Percentiles rank a stretch among this genome's conserved stretches.
phyloP scores from a whole-genome alignment of 2,329 filamentous ascomycete genomes.

The Graphilbum ipis-grandicollis region DNA sequence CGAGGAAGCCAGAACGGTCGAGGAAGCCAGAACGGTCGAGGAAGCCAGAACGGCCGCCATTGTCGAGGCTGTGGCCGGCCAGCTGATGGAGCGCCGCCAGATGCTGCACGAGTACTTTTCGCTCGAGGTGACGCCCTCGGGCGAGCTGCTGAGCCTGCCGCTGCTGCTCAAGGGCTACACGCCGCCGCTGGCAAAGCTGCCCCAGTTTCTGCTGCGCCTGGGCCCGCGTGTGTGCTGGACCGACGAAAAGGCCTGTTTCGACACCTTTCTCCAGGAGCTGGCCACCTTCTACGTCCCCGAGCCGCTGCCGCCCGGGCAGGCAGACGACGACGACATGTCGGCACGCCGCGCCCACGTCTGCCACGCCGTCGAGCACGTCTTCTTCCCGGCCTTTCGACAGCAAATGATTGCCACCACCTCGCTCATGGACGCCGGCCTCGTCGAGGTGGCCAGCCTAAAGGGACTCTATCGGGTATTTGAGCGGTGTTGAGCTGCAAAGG shows the following conservation, averaged over 20 bases:
- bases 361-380: slow-evolving; percentile 61
- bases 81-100: slow-evolving; percentile 58
- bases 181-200: slow-evolving; percentile 71
- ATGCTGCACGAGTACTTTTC: slow-evolving; percentile 93
- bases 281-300: slow-evolving; percentile 87
- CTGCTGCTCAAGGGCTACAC: slow-evolving; percentile 79
- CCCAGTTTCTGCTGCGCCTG: slow-evolving; percentile 70
- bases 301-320: slow-evolving; percentile 38
- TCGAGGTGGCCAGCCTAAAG: slow-evolving; percentile 85
- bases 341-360: slow-evolving; percentile 52
- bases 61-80: slow-evolving; percentile 44
- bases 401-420: slow-evolving; percentile 66
- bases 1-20: slow-evolving; percentile 18
- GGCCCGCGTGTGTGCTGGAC: slow-evolving; percentile 81
- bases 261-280: slow-evolving; percentile 68
- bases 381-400: slow-evolving; percentile 80
- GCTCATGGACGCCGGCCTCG: slow-evolving; percentile 54
- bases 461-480: slow-evolving; percentile 92
- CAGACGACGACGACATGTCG: slow-evolving; percentile 28
- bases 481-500: slow-evolving; percentile 42
- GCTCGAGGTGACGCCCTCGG: slow-evolving; percentile 61
- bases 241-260: slow-evolving; percentile 72
- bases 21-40: slow-evolving; percentile 9
- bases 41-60: slow-evolving; percentile 30
- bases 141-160: slow-evolving; percentile 63